Conservation (phyloP, 2,329 filamentous ascomycete species). For the Alternaria postmessia region DNA sequence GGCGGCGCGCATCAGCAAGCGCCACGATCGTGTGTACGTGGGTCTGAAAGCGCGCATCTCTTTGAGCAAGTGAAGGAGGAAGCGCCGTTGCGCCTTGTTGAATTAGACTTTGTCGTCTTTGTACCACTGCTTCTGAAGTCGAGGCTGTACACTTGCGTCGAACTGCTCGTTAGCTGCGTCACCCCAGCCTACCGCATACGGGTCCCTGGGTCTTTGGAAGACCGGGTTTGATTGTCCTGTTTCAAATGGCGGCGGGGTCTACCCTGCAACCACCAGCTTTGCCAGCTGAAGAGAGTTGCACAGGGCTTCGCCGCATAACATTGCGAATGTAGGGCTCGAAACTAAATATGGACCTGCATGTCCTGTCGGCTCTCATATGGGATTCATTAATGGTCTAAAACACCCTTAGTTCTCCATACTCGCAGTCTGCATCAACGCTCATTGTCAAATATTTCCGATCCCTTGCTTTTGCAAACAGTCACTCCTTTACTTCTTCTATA, state of each 20-base stretch:
- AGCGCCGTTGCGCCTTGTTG: slow-evolving; percentile 8
- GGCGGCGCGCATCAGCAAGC: slow-evolving; percentile 18
- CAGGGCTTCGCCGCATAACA: slow-evolving; percentile 35
- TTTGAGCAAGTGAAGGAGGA: not conserved
- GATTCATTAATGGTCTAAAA: slow-evolving; percentile 18
- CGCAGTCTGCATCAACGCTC: slow-evolving; percentile 6
- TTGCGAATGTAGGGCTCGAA: slow-evolving; percentile 26
- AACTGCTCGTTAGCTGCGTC: slow-evolving; percentile 28
- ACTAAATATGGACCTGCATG: slow-evolving; percentile 25
- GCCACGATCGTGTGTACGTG: slow-evolving; percentile 10
- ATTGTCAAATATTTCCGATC: slow-evolving; percentile 4
- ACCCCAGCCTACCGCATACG: slow-evolving; percentile 28
- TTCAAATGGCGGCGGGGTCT: slow-evolving; percentile 32
- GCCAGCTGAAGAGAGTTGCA: slow-evolving; percentile 29
- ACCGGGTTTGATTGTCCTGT: slow-evolving; percentile 38
- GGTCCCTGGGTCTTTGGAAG: slow-evolving; percentile 23
- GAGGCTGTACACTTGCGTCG: slow-evolving; percentile 16
- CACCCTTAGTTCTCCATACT: slow-evolving; percentile 9
- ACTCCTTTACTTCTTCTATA: slow-evolving; percentile 12
- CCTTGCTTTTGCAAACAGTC: slow-evolving; percentile 10
- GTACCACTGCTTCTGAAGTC: slow-evolving; percentile 11
- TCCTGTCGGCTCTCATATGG: slow-evolving; percentile 19
- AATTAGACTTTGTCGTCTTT: slow-evolving; percentile 10
- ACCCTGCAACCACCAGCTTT: slow-evolving; percentile 24
- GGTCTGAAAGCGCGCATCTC: slow-evolving; percentile 8